A percentile compares a stretch with the other conserved stretches of the same genome.
Conservation (phyloP, 192 early-diverging fungal genomes). For the Coemansia sp. region DNA sequence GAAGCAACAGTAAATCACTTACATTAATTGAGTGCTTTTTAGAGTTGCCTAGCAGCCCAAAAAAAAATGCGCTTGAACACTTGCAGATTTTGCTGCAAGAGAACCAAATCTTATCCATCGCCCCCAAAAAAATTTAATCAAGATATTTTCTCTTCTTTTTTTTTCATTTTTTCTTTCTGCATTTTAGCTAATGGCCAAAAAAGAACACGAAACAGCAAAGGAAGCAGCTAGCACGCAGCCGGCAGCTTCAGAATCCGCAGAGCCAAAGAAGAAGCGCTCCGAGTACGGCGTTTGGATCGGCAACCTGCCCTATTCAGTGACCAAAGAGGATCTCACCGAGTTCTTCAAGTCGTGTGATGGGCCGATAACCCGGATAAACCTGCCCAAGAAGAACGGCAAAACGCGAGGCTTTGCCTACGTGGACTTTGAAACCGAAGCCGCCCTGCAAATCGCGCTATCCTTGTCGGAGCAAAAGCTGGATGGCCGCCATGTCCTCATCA, state of each 20-base stretch:
- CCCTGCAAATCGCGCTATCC: conserved; percentile 59
- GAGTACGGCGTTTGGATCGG: conserved; percentile 72
- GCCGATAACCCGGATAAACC: conserved; percentile 36
- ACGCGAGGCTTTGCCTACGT: conserved; percentile 69
- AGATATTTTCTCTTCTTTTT: too few species aligned
- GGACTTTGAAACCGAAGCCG: conserved; percentile 59
- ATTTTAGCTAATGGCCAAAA: too few species aligned
- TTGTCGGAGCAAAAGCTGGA: conserved; percentile 61
- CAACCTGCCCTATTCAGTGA: conserved; percentile 63
- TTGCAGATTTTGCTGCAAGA: too few species aligned
- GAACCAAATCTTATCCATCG: too few species aligned
- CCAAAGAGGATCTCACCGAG: conserved; percentile 54
- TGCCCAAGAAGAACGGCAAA: conserved; percentile 43
- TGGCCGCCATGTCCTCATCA: conserved; percentile 65
- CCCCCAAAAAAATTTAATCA: too few species aligned
- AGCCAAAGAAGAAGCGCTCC: conserved; percentile 52
- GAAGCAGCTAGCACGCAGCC: too few species aligned
- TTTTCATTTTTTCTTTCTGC: too few species aligned
- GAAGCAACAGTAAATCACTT: too few species aligned
- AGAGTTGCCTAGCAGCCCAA: too few species aligned
- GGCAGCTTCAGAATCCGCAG: conserved; percentile 7
- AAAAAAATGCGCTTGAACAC: too few species aligned
- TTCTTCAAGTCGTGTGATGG: conserved; percentile 58
- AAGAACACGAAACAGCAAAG: too few species aligned
- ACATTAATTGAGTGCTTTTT: too few species aligned